A percentile compares a stretch with the other conserved stretches of the same genome.
These are phyloP conservation scores for Mucor velutinosus DNA, from an alignment of 371 early-diverging fungal species.

Conservation along the genomic window DNA sequence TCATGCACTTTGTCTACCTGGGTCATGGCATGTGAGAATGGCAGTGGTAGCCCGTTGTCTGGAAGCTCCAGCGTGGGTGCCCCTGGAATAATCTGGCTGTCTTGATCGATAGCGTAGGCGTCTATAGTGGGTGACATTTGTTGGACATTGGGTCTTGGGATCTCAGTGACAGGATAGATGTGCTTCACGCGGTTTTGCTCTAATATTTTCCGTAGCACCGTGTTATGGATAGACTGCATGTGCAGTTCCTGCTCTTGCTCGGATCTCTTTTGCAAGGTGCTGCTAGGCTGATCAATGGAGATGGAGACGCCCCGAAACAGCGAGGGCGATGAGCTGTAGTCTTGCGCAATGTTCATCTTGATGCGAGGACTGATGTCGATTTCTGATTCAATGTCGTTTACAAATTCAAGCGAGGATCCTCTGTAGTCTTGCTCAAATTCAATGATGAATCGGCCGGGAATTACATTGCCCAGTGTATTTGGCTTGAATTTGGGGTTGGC, in stretches of 20 bases:
- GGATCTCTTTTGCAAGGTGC: background rate
- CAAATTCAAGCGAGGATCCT: conserved; percentile 28
- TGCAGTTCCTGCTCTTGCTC: background rate
- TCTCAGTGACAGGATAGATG: conserved; percentile 38
- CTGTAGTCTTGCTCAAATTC: conserved; percentile 32
- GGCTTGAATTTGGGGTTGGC: conserved; percentile 25
- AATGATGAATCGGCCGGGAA: conserved; percentile 43
- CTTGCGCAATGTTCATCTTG: conserved; percentile 30
- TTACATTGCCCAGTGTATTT: conserved; percentile 18
- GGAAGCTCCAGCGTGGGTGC: background rate
- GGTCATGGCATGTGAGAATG: conserved; percentile 55
- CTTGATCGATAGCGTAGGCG: background rate
- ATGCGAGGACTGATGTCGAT: conserved; percentile 17
- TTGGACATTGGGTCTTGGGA: conserved; percentile 29
- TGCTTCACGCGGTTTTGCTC: conserved; percentile 29
- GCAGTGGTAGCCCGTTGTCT: background rate
- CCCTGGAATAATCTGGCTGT: background rate
- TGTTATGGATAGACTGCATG: conserved; percentile 5
- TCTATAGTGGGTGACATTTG: background rate
- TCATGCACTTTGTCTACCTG: conserved; percentile 58
- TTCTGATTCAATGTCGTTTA: conserved; percentile 25
- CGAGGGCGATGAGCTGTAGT: conserved; percentile 24
- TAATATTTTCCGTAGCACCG: conserved; percentile 16
- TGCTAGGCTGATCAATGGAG: conserved; percentile 8
- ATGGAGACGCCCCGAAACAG: conserved; percentile 45